phyloP scores from a whole-genome alignment of 805 yeast genomes.

The Starmerella vaccinii region DNA sequence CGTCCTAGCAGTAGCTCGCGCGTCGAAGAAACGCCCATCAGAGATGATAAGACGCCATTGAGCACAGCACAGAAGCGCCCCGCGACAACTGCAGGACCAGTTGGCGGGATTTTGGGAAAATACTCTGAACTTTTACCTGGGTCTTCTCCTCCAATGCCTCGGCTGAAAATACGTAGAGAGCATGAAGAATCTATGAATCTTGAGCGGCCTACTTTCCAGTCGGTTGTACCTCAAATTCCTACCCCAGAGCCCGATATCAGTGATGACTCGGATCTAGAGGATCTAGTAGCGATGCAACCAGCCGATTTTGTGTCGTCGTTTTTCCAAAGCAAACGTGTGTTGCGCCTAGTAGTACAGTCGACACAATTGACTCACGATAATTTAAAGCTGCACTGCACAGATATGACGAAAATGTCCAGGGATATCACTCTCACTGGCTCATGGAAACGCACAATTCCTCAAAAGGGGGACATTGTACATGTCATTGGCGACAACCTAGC shows the following conservation, averaged over 20 bases:
- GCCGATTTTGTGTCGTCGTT: slow-evolving; percentile 8
- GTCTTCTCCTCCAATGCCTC: slow-evolving; percentile 22
- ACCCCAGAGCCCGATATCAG: neutral
- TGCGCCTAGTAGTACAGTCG: slow-evolving; percentile 12
- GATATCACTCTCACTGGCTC: slow-evolving; percentile 12
- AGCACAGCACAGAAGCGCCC: neutral
- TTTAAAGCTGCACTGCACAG: slow-evolving; percentile 3
- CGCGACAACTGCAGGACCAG: neutral
- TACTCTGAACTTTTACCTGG: slow-evolving; percentile 18
- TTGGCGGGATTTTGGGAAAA: slow-evolving; percentile 13
- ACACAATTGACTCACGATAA: neutral
- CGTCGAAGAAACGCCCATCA: neutral
- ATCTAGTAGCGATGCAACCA: slow-evolving; percentile 7
- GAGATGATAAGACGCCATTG: neutral
- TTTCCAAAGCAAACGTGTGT: slow-evolving; percentile 12
- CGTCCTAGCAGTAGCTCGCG: slow-evolving; percentile 6
- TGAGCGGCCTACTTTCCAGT: neutral
- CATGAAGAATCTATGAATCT: neutral
- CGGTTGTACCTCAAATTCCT: neutral
- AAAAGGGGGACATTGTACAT: slow-evolving; percentile 29
- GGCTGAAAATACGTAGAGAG: slow-evolving; percentile 3
- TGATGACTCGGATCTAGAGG: slow-evolving; percentile 20
- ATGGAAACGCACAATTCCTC: slow-evolving; percentile 26
- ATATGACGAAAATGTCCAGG: neutral
- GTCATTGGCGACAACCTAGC: slow-evolving; percentile 19